Evolutionary conservation across 2,329 filamentous ascomycete species (phyloP).

Genomic region (Whalleya microplaca): DNA sequence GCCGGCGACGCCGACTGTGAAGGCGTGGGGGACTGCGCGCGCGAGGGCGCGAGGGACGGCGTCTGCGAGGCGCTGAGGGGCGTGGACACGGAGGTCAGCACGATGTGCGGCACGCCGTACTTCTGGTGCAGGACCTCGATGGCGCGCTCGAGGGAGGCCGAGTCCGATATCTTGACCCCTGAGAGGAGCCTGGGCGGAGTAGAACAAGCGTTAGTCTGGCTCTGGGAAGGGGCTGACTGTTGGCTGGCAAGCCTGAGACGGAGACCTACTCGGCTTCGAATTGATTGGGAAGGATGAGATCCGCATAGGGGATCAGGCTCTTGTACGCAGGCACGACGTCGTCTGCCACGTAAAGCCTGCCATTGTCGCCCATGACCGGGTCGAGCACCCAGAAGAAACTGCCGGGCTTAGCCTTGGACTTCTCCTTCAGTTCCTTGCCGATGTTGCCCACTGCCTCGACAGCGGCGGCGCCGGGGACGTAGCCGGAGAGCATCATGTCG

Average conservation of each 20-base stretch:
- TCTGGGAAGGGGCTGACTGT: background rate
- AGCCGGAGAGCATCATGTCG: conserved; percentile 92
- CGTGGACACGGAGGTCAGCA: conserved; percentile 88
- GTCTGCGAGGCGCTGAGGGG: conserved; percentile 54
- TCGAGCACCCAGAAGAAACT: conserved; percentile 97
- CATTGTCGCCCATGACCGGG: conserved; percentile 98
- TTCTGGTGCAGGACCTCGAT: conserved; percentile 76
- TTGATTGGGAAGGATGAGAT: conserved; percentile 93
- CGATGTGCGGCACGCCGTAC: conserved; percentile 81
- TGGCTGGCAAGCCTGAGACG: background rate
- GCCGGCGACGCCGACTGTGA: conserved; percentile 27
- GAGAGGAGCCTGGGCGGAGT: conserved; percentile 71
- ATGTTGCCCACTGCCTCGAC: conserved; percentile 86
- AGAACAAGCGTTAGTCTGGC: conserved; percentile 2
- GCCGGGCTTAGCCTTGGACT: conserved; percentile 60
- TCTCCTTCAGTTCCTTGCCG: conserved; percentile 75
- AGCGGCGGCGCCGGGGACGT: conserved; percentile 84
- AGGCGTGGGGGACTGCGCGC: conserved; percentile 8
- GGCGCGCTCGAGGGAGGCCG: conserved; percentile 72
- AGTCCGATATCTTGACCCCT: conserved; percentile 79
- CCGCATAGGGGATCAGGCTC: conserved; percentile 75
- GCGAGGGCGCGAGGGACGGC: conserved; percentile 75
- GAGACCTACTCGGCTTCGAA: conserved; percentile 89
- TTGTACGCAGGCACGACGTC: conserved; percentile 93
- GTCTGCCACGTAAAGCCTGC: conserved; percentile 85